Percentiles rank a stretch among this genome's conserved stretches.
Evolutionary conservation across 2,329 filamentous ascomycete species (phyloP).

Genomic region (Didymella lethalis): DNA sequence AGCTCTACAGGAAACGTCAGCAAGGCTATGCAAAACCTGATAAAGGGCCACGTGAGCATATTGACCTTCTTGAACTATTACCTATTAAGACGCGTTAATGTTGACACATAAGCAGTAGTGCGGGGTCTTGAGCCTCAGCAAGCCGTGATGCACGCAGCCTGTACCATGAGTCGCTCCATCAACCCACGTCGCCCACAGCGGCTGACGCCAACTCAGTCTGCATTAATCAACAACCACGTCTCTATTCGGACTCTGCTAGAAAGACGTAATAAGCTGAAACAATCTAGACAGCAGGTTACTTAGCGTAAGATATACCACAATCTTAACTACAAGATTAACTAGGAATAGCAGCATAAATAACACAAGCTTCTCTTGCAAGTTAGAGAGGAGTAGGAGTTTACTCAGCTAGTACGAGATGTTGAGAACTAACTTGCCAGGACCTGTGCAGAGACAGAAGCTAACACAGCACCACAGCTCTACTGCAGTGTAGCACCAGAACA

Average conservation of each 20-base stretch:
- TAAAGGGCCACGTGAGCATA: too few relatives aligned
- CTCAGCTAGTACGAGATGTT: not conserved
- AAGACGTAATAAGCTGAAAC: not conserved
- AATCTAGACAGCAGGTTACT: not conserved
- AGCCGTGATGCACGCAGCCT: slow-evolving; percentile 27
- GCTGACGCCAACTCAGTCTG: too few relatives aligned
- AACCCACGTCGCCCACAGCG: slow-evolving; percentile 20
- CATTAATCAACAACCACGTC: not conserved
- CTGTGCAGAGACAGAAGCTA: not conserved
- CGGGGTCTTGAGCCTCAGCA: slow-evolving; percentile 23
- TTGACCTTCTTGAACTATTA: too few relatives aligned
- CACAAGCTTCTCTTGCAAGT: not conserved
- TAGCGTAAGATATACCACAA: too few relatives aligned
- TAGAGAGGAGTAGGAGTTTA: not conserved
- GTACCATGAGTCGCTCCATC: slow-evolving; percentile 30
- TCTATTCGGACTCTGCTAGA: not conserved
- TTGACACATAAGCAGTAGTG: too few relatives aligned
- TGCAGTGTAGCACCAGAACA: not conserved
- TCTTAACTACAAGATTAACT: not conserved
- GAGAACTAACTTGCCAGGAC: not conserved
- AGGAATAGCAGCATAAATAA: not conserved
- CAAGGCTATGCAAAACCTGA: too few relatives aligned
- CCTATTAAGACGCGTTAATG: too few relatives aligned
- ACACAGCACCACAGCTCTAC: not conserved
- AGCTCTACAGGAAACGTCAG: too few relatives aligned